A percentile compares a stretch with the other conserved stretches of the same genome.
Conservation (phyloP, 768 basidiomycete species). For the Thelephora aurantiotincta region DNA sequence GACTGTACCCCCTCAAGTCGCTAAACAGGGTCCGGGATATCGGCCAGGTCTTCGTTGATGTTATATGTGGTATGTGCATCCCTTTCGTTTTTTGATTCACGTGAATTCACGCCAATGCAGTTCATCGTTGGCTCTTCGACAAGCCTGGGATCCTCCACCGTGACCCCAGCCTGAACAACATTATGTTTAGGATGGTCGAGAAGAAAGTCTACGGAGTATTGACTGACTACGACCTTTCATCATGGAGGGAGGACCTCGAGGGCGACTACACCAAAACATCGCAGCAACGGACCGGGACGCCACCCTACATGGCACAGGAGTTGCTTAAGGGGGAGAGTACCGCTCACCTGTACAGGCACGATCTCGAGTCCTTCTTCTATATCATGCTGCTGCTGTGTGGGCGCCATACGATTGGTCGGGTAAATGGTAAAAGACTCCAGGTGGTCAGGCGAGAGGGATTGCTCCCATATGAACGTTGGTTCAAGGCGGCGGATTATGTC, state of each 20-base stretch:
- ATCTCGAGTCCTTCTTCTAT: conserved; percentile 6
- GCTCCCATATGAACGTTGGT: no score
- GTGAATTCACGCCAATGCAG: conserved; percentile 5
- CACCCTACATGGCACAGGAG: conserved; percentile 18
- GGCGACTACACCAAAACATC: background rate
- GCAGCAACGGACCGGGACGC: conserved; percentile 13
- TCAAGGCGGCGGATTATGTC: no score
- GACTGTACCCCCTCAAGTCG: conserved; percentile 13
- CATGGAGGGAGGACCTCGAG: background rate
- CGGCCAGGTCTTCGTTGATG: conserved; percentile 15
- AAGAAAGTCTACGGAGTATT: conserved; percentile 17
- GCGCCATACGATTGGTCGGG: no score
- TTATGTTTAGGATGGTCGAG: conserved; percentile 18
- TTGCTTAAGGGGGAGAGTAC: conserved; percentile 5
- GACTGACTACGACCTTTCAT: background rate
- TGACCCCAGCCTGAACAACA: conserved; percentile 18
- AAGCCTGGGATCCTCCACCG: conserved; percentile 15
- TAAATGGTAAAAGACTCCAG: no score
- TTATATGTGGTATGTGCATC: conserved; percentile 17
- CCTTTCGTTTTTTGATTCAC: background rate
- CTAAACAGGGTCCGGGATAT: conserved; percentile 13
- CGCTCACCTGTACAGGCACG: conserved; percentile 3
- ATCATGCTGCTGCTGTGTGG: conserved; percentile 1
- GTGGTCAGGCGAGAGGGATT: no score
- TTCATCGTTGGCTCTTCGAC: conserved; percentile 13